Conservation (phyloP, 2,329 filamentous ascomycete genomes). For the Neofusicoccum umdonicola region DNA sequence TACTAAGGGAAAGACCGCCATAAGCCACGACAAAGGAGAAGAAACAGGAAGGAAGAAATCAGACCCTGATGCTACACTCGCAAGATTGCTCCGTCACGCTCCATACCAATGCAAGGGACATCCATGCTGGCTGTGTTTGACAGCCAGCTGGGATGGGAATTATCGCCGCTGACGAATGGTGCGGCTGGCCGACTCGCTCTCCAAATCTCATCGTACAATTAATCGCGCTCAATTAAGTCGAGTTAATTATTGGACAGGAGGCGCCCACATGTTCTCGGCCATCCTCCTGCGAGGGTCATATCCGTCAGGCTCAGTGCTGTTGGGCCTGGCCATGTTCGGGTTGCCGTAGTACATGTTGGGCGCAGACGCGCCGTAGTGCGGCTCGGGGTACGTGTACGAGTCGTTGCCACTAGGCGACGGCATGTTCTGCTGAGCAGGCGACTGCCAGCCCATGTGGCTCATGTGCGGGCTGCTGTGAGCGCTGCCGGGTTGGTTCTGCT, state of each 20-base stretch:
- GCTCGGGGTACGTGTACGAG: slow-evolving; percentile 76
- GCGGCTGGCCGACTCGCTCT: slow-evolving; percentile 1
- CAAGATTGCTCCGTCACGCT: slow-evolving; percentile 18
- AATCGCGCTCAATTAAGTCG: slow-evolving; percentile 16
- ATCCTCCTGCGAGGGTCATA: slow-evolving; percentile 43
- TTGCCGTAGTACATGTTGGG: slow-evolving; percentile 70
- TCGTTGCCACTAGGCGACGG: slow-evolving; percentile 70
- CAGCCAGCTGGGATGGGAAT: slow-evolving; percentile 7
- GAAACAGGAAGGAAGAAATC: slow-evolving; percentile 24
- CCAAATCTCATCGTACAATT: slow-evolving; percentile 22
- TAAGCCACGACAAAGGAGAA: slow-evolving; percentile 27
- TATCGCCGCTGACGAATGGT: slow-evolving; percentile 9
- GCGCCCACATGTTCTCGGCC: slow-evolving; percentile 42
- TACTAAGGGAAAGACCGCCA: slow-evolving; percentile 11
- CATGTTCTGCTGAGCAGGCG: slow-evolving; percentile 71
- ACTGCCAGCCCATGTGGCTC: slow-evolving; percentile 78
- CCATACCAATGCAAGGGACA: slow-evolving; percentile 17
- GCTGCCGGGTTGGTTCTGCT: slow-evolving; percentile 67
- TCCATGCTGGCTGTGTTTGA: slow-evolving; percentile 1
- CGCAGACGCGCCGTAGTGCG: slow-evolving; percentile 58
- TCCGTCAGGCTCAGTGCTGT: slow-evolving; percentile 64
- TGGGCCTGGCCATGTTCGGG: slow-evolving; percentile 67
- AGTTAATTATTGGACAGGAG: slow-evolving; percentile 38
- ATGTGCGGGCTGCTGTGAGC: slow-evolving; percentile 86
- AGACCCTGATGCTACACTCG: slow-evolving; percentile 18